Conservation (phyloP, 306 rosid species). For the Pyrus pyrifolia region DNA sequence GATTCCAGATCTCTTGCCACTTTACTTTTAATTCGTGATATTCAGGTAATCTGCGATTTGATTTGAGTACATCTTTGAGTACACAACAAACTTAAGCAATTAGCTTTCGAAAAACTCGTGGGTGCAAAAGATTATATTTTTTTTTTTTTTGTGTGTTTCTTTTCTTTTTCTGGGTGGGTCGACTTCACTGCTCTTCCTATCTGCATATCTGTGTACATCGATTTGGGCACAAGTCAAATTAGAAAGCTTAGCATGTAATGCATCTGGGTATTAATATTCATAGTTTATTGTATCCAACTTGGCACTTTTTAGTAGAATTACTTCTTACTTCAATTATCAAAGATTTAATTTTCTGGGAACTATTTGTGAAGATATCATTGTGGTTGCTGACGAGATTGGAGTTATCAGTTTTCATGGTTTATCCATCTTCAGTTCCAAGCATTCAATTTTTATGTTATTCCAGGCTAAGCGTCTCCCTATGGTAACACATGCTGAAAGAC, state of each 20-base stretch:
- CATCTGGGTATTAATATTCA: not conserved
- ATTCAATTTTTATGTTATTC: not conserved
- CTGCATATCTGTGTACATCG: no score
- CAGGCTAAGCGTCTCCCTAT: conserved; percentile 86
- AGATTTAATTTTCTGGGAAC: not conserved
- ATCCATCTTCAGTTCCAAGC: not conserved
- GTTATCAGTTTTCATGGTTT: not conserved
- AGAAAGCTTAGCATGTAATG: not conserved
- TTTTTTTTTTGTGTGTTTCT: not conserved
- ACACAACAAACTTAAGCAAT: not conserved
- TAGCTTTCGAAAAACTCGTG: not conserved
- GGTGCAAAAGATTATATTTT: not conserved
- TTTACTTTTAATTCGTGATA: conserved; percentile 79
- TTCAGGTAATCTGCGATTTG: conserved; percentile 49
- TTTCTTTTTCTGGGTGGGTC: not conserved
- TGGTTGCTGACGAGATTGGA: not conserved
- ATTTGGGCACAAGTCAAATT: not conserved
- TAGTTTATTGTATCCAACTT: not conserved
- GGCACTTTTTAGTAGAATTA: not conserved
- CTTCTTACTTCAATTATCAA: not conserved
- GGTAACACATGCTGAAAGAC: conserved; percentile 42
- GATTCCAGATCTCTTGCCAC: conserved; percentile 98
- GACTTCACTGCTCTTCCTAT: no score
- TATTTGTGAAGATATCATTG: not conserved
- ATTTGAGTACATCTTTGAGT: not conserved